A percentile compares a stretch with the other conserved stretches of the same genome.
Conservation (phyloP, 2,329 filamentous ascomycete genomes). For the Pyricularia sp. region DNA sequence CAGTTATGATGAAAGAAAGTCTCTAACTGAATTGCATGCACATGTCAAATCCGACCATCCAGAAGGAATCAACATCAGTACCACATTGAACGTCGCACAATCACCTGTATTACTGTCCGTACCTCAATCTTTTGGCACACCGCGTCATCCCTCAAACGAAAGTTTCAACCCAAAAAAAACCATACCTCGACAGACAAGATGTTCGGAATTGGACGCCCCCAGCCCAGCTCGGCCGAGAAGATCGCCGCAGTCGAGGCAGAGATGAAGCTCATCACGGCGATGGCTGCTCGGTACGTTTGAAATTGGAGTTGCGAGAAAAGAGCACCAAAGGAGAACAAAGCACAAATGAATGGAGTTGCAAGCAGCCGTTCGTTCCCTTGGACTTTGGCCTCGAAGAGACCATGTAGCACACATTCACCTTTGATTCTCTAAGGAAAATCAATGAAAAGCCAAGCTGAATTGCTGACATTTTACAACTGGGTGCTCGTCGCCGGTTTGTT, state of each 20-base stretch:
- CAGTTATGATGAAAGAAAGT: not conserved
- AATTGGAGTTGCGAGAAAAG: not conserved
- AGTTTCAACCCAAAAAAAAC: constrained; percentile 2
- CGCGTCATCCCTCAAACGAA: not conserved
- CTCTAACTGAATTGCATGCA: not conserved
- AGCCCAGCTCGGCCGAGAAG: constrained; percentile 92
- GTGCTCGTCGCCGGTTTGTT: not conserved
- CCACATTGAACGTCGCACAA: not conserved
- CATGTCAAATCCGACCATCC: not conserved
- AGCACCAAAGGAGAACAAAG: not conserved
- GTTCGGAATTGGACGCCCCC: constrained; percentile 43
- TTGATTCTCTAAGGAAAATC: not conserved
- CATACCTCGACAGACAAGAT: constrained; percentile 12
- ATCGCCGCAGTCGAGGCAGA: constrained; percentile 92
- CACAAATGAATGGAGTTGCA: not conserved
- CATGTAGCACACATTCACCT: not conserved
- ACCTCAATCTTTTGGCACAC: not conserved
- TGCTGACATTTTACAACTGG: not conserved
- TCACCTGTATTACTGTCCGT: not conserved
- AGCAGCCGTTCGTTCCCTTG: not conserved
- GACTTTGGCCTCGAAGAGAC: not conserved
- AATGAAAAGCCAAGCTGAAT: not conserved
- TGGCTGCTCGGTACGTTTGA: constrained; percentile 73
- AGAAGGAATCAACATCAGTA: not conserved
- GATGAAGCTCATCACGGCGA: constrained; percentile 88